Evolutionary conservation across 805 yeast genomes (phyloP).

Genomic region (Babjeviella inositovora): DNA sequence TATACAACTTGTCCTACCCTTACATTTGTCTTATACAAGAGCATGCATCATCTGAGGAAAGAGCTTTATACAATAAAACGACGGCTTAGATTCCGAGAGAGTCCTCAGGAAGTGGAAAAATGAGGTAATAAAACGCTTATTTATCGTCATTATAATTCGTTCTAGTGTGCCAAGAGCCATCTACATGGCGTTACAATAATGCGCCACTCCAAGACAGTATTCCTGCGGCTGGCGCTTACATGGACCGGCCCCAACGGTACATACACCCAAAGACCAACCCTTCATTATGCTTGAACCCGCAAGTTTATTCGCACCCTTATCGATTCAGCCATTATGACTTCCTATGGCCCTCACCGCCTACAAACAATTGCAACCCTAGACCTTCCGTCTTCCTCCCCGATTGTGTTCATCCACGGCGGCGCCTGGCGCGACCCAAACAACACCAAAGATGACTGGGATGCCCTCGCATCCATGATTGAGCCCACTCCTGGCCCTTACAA

Average conservation of each 20-base stretch:
- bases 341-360: background rate
- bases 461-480: constrained; percentile 9
- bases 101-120: too few species aligned
- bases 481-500: constrained; percentile 2
- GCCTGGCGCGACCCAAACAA: constrained; percentile 69
- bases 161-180: too few species aligned
- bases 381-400: constrained; percentile 4
- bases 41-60: too few species aligned
- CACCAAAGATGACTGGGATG: constrained; percentile 37
- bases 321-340: background rate
- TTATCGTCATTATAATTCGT: too few species aligned
- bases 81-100: too few species aligned
- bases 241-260: constrained; percentile 1
- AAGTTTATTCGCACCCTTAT: background rate
- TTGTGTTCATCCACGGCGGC: constrained; percentile 72
- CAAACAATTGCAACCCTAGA: background rate
- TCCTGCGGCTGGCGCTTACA: background rate
- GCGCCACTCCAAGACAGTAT: constrained; percentile 1
- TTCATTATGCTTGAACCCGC: background rate
- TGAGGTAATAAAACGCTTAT: too few species aligned
- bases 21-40: too few species aligned
- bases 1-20: too few species aligned
- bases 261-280: background rate
- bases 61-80: too few species aligned
- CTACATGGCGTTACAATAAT: background rate